These are phyloP conservation scores for Diaporthe capsici DNA, from an alignment of 2,329 filamentous ascomycete species.

Conservation along the genomic window DNA sequence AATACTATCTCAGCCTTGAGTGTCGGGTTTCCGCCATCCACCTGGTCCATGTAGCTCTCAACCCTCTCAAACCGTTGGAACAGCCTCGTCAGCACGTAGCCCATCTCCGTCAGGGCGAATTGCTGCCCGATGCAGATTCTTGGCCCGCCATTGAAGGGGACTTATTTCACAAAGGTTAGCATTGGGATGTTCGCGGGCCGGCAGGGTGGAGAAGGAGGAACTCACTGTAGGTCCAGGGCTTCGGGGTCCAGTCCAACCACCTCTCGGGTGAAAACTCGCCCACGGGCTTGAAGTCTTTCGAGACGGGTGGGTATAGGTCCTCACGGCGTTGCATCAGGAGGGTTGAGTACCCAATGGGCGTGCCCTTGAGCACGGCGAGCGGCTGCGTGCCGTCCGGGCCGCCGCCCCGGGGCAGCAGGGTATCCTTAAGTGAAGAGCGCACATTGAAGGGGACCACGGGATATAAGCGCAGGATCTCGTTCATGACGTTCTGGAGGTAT, in stretches of 20 bases:
- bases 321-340: constrained; percentile 80
- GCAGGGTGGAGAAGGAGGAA: background rate
- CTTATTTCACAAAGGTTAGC: constrained; percentile 43
- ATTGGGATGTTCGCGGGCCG: background rate
- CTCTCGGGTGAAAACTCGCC: constrained; percentile 74
- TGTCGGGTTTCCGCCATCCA: constrained; percentile 67
- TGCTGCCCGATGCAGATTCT: constrained; percentile 85
- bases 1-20: constrained; percentile 73
- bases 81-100: constrained; percentile 78
- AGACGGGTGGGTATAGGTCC: constrained; percentile 70
- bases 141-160: constrained; percentile 82
- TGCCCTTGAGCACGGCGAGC: constrained; percentile 76
- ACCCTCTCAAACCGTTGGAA: constrained; percentile 80
- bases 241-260: constrained; percentile 75
- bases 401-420: constrained; percentile 80
- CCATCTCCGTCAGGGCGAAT: constrained; percentile 84
- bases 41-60: constrained; percentile 67
- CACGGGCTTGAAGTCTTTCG: constrained; percentile 61
- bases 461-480: constrained; percentile 46
- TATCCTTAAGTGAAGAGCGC: constrained; percentile 79
- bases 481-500: constrained; percentile 46
- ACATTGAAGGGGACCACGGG: constrained; percentile 82
- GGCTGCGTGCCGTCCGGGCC: constrained; percentile 74
- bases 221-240: constrained; percentile 74
- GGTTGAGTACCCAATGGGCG: constrained; percentile 75